These are phyloP conservation scores for Yamadazyma conglobata DNA, from an alignment of 1,139 yeast species.

Conservation along the genomic window DNA sequence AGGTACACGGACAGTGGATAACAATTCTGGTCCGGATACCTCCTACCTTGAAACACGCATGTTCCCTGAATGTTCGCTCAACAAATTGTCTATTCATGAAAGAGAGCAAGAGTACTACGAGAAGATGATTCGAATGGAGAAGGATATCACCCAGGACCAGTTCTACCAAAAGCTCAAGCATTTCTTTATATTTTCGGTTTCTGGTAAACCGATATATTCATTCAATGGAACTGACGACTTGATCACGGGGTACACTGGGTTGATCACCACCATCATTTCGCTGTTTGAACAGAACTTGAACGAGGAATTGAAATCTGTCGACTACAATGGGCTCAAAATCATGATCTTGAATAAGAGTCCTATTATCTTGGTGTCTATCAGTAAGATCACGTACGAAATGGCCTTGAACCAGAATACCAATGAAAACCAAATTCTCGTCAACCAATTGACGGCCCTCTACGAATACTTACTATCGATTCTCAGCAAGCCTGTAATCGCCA, in stretches of 20 bases:
- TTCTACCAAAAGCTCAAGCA: constrained; percentile 57
- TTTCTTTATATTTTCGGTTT: constrained; percentile 78
- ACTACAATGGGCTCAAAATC: constrained; percentile 40
- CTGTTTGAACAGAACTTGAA: constrained; percentile 48
- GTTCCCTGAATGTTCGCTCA: neutral
- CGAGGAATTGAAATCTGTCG: constrained; percentile 26
- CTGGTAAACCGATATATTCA: constrained; percentile 91
- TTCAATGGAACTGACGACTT: constrained; percentile 72
- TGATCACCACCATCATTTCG: constrained; percentile 64
- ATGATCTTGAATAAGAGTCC: constrained; percentile 67
- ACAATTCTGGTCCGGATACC: neutral
- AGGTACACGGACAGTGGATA: constrained; percentile 7
- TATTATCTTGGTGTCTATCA: constrained; percentile 69
- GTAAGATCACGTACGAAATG: constrained; percentile 42
- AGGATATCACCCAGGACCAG: neutral
- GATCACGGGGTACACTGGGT: constrained; percentile 71
- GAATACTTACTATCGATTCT: constrained; percentile 77
- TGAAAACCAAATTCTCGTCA: constrained; percentile 32
- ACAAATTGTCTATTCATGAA: neutral
- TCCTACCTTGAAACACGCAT: constrained; percentile 3
- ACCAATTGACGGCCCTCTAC: constrained; percentile 72
- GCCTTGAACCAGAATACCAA: constrained; percentile 12
- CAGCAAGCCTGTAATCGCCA: constrained; percentile 68
- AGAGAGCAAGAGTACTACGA: constrained; percentile 15
- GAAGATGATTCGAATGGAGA: constrained; percentile 12